Base-by-base conservation (phyloP, 2,329 filamentous ascomycete genomes). In the Endoconidiophora laricicola region DNA sequence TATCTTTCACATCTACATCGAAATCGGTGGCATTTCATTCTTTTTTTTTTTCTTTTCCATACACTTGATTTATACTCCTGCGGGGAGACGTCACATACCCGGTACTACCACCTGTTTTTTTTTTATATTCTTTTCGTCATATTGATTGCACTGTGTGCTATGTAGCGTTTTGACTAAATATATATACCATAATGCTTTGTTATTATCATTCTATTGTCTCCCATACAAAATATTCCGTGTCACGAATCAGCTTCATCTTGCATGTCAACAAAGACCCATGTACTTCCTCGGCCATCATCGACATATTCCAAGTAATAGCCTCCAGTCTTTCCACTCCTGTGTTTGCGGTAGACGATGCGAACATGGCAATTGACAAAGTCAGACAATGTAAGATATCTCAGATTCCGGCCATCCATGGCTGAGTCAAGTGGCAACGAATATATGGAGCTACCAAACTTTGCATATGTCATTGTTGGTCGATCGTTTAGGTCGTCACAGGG, bases 1-100 rank as follows among this genome's bases (percentile, higher is more conserved):
- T 48, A 48, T 42, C 40, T 48, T 41, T 51, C 46, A 48, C 33
- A 44, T 41, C 26, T 48, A 38, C 39, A 39, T 52, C 42, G 40
- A 10, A 9, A 33, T 33, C 29, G 29, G 29, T 33, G 12, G 9
- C 29, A 2, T 12, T 33, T 41, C 37, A 52, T 44, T 52, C 36
- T 24, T 33, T 41, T 33, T 24, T 33, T 41, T 26, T 54, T 24
- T 49, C 23, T 20, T 29, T 48, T 33, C 46, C 29, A 29, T 43
- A 2, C 9, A 29, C 26, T 6, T 29, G 26, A 6, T 29, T 6
- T 33, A 33, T 33, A 33, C 29, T 33, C 29, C 29, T 9, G 29
- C 12, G 7, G 16, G 12, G 29, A 33, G 29, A 33, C 29, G 12
- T 33, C 29, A 7, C 7, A 33, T 33, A 33, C 29, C 29, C 29